A percentile compares a stretch with the other conserved stretches of the same genome.
These are phyloP conservation scores for Fusarium solani-melongenae DNA, from an alignment of 2,329 filamentous ascomycete genomes.

Conservation along the genomic window DNA sequence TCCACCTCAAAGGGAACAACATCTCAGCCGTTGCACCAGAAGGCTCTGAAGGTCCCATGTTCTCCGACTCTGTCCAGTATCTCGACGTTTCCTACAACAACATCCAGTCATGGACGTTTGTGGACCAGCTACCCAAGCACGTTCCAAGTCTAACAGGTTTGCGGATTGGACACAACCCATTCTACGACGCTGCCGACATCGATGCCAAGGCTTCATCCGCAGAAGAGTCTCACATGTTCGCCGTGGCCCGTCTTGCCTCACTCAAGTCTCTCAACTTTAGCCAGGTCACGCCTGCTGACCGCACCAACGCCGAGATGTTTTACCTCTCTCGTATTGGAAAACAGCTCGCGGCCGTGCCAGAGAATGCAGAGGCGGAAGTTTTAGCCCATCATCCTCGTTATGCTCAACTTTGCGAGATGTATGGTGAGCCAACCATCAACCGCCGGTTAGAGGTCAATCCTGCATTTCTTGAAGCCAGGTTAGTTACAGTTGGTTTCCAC, in stretches of 20 bases:
- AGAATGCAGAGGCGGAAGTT: slow-evolving; percentile 64
- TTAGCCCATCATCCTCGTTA: slow-evolving; percentile 77
- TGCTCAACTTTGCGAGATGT: slow-evolving; percentile 75
- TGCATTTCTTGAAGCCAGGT: slow-evolving; percentile 82
- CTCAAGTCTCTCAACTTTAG: slow-evolving; percentile 81
- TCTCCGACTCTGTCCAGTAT: slow-evolving; percentile 67
- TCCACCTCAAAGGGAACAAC: slow-evolving; percentile 81
- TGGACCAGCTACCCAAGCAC: slow-evolving; percentile 72
- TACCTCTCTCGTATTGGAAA: slow-evolving; percentile 87
- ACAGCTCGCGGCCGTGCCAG: slow-evolving; percentile 73
- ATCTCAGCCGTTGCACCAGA: slow-evolving; percentile 61
- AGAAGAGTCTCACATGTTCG: slow-evolving; percentile 91
- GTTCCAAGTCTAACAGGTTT: slow-evolving; percentile 82
- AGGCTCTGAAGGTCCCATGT: slow-evolving; percentile 53
- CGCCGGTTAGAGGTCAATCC: slow-evolving; percentile 73
- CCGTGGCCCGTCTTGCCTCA: slow-evolving; percentile 76
- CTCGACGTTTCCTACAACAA: slow-evolving; percentile 81
- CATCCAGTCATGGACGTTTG: slow-evolving; percentile 76
- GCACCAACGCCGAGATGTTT: slow-evolving; percentile 90
- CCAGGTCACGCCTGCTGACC: slow-evolving; percentile 76
- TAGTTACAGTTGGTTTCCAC: slow-evolving; percentile 73
- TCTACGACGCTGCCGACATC: slow-evolving; percentile 68
- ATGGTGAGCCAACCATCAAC: slow-evolving; percentile 76
- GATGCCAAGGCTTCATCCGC: slow-evolving; percentile 62
- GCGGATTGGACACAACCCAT: slow-evolving; percentile 86